phyloP scores from a whole-genome alignment of 768 basidiomycete genomes.

The Hygrophorus pudorinus region DNA sequence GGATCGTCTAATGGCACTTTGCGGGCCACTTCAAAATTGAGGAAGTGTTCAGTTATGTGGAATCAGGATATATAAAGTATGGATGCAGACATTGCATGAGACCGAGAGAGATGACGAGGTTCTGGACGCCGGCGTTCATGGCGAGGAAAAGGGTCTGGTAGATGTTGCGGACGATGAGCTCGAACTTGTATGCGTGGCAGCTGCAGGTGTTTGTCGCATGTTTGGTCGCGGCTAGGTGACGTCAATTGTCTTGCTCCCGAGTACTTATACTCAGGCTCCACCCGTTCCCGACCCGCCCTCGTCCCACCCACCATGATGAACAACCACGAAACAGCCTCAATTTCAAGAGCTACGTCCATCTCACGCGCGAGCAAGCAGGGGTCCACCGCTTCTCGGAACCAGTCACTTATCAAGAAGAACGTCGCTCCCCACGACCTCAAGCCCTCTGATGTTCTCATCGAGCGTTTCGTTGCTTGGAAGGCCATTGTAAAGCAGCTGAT shows the following conservation, averaged over 20 bases:
- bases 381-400: conserved; percentile 68
- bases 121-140: conserved; percentile 73
- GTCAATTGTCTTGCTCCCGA: no score
- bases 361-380: conserved; percentile 55
- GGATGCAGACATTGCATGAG: conserved; percentile 61
- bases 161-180: not conserved
- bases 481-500: conserved; percentile 93
- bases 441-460: conserved; percentile 94
- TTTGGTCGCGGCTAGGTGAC: no score
- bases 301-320: conserved; percentile 1
- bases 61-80: not conserved
- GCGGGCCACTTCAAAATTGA: conserved; percentile 57
- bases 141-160: conserved; percentile 13
- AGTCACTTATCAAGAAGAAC: conserved; percentile 92
- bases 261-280: no score
- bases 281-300: no score
- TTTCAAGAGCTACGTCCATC: conserved; percentile 65
- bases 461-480: conserved; percentile 92
- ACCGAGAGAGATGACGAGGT: conserved; percentile 82
- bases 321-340: conserved; percentile 29
- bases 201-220: no score
- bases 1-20: conserved; percentile 90
- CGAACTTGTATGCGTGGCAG: no score
- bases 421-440: conserved; percentile 82
- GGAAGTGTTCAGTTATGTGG: not conserved